Percentiles rank a stretch among this genome's conserved stretches.
phyloP scores from a whole-genome alignment of 495 filamentous ascomycete species.

The Bombardia bombarda region DNA sequence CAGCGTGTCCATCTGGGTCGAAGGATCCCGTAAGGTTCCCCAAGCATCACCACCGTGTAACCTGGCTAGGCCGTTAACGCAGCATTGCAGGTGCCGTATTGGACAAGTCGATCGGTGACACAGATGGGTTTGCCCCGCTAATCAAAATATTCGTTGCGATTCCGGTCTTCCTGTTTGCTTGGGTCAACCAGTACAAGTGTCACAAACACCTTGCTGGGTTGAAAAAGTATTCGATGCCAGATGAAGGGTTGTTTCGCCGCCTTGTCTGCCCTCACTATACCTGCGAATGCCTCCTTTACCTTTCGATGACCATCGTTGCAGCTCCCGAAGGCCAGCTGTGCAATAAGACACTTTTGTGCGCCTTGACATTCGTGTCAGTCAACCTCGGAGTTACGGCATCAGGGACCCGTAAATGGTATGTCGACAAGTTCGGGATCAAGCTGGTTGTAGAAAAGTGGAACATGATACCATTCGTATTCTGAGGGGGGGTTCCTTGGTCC shows the following conservation, averaged over 20 bases:
- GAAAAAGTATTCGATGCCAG: conserved; percentile 76
- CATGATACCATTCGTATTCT: conserved; percentile 79
- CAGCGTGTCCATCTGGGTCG: conserved; percentile 75
- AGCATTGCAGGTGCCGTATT: conserved; percentile 17
- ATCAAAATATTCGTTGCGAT: conserved; percentile 53
- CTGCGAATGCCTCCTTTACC: conserved; percentile 76
- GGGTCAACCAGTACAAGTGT: conserved; percentile 69
- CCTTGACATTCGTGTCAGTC: conserved; percentile 60
- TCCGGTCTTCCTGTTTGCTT: conserved; percentile 64
- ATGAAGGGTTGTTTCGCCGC: conserved; percentile 52
- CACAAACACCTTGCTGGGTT: conserved; percentile 74
- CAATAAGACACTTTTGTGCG: conserved; percentile 68
- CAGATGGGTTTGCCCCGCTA: conserved; percentile 37
- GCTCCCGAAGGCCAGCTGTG: conserved; percentile 53
- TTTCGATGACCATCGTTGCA: conserved; percentile 65
- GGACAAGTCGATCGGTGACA: conserved; percentile 24
- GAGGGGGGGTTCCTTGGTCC: conserved; percentile 9
- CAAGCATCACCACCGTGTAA: neutral
- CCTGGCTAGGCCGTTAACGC: conserved; percentile 8
- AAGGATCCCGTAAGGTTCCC: conserved; percentile 60
- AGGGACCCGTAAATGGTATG: conserved; percentile 75
- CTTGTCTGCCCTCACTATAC: conserved; percentile 88
- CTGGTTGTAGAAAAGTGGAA: conserved; percentile 61
- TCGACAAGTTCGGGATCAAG: conserved; percentile 63
- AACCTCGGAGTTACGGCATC: conserved; percentile 81